Conservation (phyloP, 208 protist genomes). For the Wallacemonas sp. region DNA sequence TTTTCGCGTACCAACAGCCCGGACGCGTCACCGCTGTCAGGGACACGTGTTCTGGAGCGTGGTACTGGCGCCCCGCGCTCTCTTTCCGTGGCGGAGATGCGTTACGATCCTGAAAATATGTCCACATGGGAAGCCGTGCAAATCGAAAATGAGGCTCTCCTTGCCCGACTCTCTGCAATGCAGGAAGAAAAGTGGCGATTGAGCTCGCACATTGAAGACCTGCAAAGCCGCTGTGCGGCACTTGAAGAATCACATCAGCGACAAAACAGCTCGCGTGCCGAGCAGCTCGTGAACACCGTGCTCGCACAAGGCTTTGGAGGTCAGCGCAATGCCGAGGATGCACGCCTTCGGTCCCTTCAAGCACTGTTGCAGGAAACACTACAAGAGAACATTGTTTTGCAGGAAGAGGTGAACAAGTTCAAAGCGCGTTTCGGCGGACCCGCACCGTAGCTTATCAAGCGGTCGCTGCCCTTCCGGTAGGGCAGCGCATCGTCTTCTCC, state of each 20-base stretch:
- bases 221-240: conserved; percentile 27
- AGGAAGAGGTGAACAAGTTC: conserved; percentile 35
- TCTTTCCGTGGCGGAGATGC: conserved; percentile 30
- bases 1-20: neutral
- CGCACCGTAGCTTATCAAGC: neutral
- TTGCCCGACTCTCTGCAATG: conserved; percentile 36
- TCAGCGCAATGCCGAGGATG: conserved; percentile 22
- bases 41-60: neutral
- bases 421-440: conserved; percentile 8
- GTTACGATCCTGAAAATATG: conserved; percentile 49
- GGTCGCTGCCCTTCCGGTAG: neutral
- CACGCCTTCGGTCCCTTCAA: conserved; percentile 50
- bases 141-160: conserved; percentile 59
- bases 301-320: neutral
- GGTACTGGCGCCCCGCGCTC: neutral
- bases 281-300: neutral
- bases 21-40: neutral
- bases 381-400: conserved; percentile 51
- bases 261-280: neutral
- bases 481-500: too few relatives aligned
- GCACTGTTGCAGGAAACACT: conserved; percentile 62
- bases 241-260: conserved; percentile 19
- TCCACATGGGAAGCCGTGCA: conserved; percentile 47
- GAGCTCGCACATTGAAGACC: conserved; percentile 38
- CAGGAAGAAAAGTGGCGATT: conserved; percentile 64